Conservation (phyloP, 2,329 filamentous ascomycete species). For the Harringtonia lauricola region DNA sequence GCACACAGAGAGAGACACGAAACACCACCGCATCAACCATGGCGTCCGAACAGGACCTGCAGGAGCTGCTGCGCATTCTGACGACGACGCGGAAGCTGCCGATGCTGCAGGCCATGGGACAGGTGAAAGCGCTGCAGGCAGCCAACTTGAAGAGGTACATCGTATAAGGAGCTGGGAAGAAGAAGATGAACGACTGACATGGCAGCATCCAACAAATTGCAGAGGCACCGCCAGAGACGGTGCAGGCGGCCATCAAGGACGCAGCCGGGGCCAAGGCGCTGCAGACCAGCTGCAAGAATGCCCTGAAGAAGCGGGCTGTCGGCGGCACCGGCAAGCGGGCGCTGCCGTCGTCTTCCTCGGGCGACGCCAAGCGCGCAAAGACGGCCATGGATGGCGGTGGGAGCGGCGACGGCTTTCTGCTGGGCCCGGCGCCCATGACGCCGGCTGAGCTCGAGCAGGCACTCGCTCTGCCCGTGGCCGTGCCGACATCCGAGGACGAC, state of each 20-base stretch:
- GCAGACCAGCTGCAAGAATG: slow-evolving; percentile 42
- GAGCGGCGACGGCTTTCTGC: slow-evolving; percentile 15
- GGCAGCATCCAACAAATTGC: slow-evolving; percentile 43
- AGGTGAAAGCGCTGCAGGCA: slow-evolving; percentile 45
- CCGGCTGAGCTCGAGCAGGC: slow-evolving; percentile 52
- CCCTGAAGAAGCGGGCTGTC: slow-evolving; percentile 27
- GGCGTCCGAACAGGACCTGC: slow-evolving; percentile 41
- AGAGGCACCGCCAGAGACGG: slow-evolving; percentile 29
- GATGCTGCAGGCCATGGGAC: slow-evolving; percentile 47
- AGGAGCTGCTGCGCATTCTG: slow-evolving; percentile 49
- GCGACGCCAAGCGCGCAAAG: slow-evolving; percentile 21
- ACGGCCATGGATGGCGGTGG: too few relatives aligned
- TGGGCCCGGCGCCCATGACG: slow-evolving; percentile 22
- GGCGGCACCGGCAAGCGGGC: slow-evolving; percentile 19
- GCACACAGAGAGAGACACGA: background rate
- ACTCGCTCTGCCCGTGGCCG: slow-evolving; percentile 45
- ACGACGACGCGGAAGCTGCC: slow-evolving; percentile 43
- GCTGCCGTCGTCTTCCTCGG: slow-evolving; percentile 2
- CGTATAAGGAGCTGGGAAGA: too few relatives aligned
- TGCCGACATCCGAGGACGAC: slow-evolving; percentile 20
- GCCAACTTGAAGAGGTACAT: slow-evolving; percentile 44
- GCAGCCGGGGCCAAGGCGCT: slow-evolving; percentile 37
- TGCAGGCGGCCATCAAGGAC: slow-evolving; percentile 36
- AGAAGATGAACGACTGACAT: background rate
- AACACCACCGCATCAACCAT: slow-evolving; percentile 1